Conservation (phyloP, 331 rosid species). For the Quercus tomentella region DNA sequence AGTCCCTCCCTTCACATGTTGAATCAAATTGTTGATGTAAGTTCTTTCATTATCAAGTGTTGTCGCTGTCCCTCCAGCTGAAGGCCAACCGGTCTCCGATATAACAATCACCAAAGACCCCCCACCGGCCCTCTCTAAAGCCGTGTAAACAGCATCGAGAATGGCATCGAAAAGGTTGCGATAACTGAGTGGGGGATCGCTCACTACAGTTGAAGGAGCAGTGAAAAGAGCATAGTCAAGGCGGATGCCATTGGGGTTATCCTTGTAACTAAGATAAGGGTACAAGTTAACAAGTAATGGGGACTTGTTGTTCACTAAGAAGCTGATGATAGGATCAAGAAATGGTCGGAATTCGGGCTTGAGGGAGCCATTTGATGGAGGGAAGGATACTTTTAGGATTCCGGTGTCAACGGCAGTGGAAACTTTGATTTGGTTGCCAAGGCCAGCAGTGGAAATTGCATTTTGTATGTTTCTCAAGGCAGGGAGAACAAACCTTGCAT, state of each 20-base stretch:
- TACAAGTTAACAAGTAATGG: slow-evolving; percentile 46
- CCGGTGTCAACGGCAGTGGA: slow-evolving; percentile 29
- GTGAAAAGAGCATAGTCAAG: slow-evolving; percentile 43
- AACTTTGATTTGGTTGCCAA: slow-evolving; percentile 39
- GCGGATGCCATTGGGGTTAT: neutral
- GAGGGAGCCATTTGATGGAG: slow-evolving; percentile 42
- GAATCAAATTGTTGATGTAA: slow-evolving; percentile 31
- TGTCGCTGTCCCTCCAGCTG: slow-evolving; percentile 33
- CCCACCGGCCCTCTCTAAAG: slow-evolving; percentile 37
- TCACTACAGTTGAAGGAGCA: slow-evolving; percentile 26
- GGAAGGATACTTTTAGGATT: slow-evolving; percentile 26
- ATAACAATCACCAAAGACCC: slow-evolving; percentile 37
- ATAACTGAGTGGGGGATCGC: slow-evolving; percentile 30
- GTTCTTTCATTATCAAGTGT: slow-evolving; percentile 40
- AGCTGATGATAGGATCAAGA: slow-evolving; percentile 27
- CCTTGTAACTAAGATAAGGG: slow-evolving; percentile 26
- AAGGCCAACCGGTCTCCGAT: slow-evolving; percentile 59
- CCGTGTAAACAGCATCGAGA: slow-evolving; percentile 43
- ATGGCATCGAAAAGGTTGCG: slow-evolving; percentile 40
- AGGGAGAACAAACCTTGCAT: slow-evolving; percentile 32
- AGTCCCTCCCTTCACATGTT: slow-evolving; percentile 42
- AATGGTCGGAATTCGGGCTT: neutral
- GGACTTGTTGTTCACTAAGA: slow-evolving; percentile 27
- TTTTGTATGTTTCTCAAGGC: slow-evolving; percentile 46
- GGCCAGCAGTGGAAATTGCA: slow-evolving; percentile 31